A percentile compares a stretch with the other conserved stretches of the same genome.
These are phyloP conservation scores for Musa beccarii DNA, from an alignment of 176 grass and related monocot genomes.

Conservation along the genomic window DNA sequence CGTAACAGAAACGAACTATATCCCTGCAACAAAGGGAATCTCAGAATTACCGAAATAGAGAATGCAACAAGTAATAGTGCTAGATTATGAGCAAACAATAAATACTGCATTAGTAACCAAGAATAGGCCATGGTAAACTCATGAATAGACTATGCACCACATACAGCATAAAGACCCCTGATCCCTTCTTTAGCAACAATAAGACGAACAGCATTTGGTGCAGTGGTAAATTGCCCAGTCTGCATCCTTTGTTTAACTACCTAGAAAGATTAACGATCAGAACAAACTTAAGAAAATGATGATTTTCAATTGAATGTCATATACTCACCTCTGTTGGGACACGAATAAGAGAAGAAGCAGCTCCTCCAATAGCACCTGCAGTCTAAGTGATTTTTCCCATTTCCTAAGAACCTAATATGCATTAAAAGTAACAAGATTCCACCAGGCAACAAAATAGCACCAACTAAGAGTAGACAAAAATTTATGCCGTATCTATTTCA, in stretches of 20 bases:
- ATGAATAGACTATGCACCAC: slow-evolving; percentile 21
- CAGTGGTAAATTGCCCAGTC: slow-evolving; percentile 67
- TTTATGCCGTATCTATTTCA: not conserved
- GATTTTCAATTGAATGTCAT: not conserved
- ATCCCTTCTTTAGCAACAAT: slow-evolving; percentile 80
- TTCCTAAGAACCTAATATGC: not conserved
- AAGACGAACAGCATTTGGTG: slow-evolving; percentile 61
- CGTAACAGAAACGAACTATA: slow-evolving; percentile 89
- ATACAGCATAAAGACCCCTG: slow-evolving; percentile 82
- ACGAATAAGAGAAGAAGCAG: slow-evolving; percentile 73
- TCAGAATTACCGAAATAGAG: not conserved
- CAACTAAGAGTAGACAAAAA: not conserved
- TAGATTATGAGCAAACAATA: not conserved
- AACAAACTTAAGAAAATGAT: slow-evolving; percentile 5
- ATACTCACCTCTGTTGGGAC: slow-evolving; percentile 86
- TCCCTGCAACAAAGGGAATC: slow-evolving; percentile 37
- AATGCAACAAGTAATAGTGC: not conserved
- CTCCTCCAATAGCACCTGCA: slow-evolving; percentile 89
- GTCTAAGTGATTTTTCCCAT: not conserved
- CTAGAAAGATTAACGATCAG: slow-evolving; percentile 22
- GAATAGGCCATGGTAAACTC: not conserved
- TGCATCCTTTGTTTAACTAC: slow-evolving; percentile 97
- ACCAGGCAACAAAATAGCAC: not conserved
- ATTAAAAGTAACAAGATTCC: not conserved
- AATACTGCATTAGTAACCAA: not conserved